Percentiles rank a stretch among this genome's conserved stretches.
Evolutionary conservation across 2,329 filamentous ascomycete genomes (phyloP).

Genomic region (Fusarium pseudograminearum): DNA sequence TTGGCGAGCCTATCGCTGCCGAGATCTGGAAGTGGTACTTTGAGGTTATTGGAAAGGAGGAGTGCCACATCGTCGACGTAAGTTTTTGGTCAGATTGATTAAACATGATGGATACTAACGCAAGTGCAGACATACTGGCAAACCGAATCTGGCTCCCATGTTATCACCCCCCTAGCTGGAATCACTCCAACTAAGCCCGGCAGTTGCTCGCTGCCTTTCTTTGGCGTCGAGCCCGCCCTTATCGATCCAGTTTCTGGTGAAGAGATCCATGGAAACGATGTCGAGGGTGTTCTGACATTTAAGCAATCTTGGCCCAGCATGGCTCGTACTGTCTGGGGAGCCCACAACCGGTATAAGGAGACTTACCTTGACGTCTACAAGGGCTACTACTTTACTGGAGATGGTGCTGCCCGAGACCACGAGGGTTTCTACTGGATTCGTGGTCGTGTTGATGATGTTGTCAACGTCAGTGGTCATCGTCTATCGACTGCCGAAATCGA

Average conservation of each 20-base stretch:
- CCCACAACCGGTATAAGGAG: conserved; percentile 98
- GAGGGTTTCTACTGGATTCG: conserved; percentile 99
- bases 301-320: conserved; percentile 99
- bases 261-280: conserved; percentile 94
- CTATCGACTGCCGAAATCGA: conserved; percentile 98
- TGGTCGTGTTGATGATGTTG: conserved; percentile 96
- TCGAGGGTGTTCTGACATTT: conserved; percentile 96
- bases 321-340: conserved; percentile 97
- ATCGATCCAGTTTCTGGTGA: conserved; percentile 96
- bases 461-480: conserved; percentile 97
- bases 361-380: conserved; percentile 98
- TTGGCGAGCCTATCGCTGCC: conserved; percentile 96
- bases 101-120: conserved; percentile 28
- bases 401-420: conserved; percentile 94
- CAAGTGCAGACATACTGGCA: conserved; percentile 93
- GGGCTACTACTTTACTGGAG: conserved; percentile 97
- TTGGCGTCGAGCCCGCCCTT: conserved; percentile 96
- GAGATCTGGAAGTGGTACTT: conserved; percentile 99
- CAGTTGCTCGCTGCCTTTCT: conserved; percentile 95
- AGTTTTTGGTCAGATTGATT: conserved; percentile 57
- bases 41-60: conserved; percentile 91
- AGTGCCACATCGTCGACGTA: conserved; percentile 94
- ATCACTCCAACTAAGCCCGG: conserved; percentile 97
- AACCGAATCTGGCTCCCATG: conserved; percentile 97
- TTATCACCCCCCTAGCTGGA: conserved; percentile 92